A percentile compares a stretch with the other conserved stretches of the same genome.
These are phyloP conservation scores for Oryza australiensis DNA, from an alignment of 176 grass and related monocot genomes.

Conservation along the genomic window DNA sequence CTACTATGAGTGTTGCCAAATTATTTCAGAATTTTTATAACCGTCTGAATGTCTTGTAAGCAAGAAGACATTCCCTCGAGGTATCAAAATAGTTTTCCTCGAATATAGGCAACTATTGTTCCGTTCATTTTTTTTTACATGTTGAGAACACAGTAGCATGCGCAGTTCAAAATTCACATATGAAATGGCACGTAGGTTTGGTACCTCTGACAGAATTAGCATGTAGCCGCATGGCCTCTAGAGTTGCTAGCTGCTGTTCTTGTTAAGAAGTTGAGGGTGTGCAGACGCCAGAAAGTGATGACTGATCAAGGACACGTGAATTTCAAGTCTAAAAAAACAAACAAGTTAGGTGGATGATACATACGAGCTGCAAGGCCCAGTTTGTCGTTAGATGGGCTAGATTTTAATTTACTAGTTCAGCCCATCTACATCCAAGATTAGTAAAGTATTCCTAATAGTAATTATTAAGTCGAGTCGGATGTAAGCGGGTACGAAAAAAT, in stretches of 20 bases:
- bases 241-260: background rate
- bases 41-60: no score
- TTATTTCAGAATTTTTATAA: no score
- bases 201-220: background rate
- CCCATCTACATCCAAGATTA: background rate
- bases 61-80: no score
- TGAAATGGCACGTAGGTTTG: background rate
- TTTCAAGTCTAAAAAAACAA: background rate
- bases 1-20: no score
- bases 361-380: background rate
- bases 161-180: constrained; percentile 32
- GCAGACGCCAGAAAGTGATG: background rate
- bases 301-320: background rate
- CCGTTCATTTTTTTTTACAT: background rate
- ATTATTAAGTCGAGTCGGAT: no score
- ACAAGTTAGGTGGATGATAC: background rate
- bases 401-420: background rate
- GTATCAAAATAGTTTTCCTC: no score
- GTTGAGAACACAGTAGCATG: background rate
- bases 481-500: no score
- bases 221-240: background rate
- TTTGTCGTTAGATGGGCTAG: background rate
- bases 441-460: background rate
- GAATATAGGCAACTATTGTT: constrained; percentile 7
- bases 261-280: background rate